Base-by-base conservation (phyloP, 1,284 basidiomycete species). In the Butyriboletus appendiculatus region DNA sequence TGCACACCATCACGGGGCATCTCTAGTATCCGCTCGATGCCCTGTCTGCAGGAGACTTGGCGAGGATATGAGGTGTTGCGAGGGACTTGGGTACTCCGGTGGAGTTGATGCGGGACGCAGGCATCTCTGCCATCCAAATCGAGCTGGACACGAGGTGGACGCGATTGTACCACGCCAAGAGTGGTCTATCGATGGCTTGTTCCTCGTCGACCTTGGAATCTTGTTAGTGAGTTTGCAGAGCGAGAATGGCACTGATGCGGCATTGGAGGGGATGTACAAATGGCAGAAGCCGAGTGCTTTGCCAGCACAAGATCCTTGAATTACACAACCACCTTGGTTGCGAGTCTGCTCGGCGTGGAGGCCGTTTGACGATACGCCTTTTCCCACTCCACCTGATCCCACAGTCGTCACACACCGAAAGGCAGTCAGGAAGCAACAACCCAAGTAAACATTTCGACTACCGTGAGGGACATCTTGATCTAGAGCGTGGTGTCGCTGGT, bases 291-390 rank as follows among this genome's bases (percentile, higher is more conserved):
- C n/a, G n/a, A n/a, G n/a, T n/a, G n/a, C n/a, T n/a, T n/a, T n/a
- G n/a, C n/a, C n/a, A n/a, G n/a, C n/a, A n/a, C n/a, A n/a, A 75
- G 96, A 98, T 78, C 96, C 96, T 92, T 98, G 96, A 81, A 98
- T 96, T 92, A 33, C 7, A 8, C 33, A 8, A 7, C 24, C 33
- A 34, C 16, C 0, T 34, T 34, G 7, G 3, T 26, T 26, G 24
- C 8, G 24, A 5, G 24, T 26, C 26, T 33, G 15, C 9, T 30
- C 46, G 52, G 48, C 50, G 50, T 43, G 6, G 39, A 41, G 16
- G 34, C 7, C 42, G 40, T 53, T 38, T 16, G 47, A 53, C 34
- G 61, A 60, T 60, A 55, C 59, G 84, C 83, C 83, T 82, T 86
- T 85, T 76, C 82, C 82, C 82, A 85, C 44, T 51, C 42, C 56